Base-by-base conservation (phyloP, 2,329 filamentous ascomycete species). In the Zymoseptoria pseudotritici region DNA sequence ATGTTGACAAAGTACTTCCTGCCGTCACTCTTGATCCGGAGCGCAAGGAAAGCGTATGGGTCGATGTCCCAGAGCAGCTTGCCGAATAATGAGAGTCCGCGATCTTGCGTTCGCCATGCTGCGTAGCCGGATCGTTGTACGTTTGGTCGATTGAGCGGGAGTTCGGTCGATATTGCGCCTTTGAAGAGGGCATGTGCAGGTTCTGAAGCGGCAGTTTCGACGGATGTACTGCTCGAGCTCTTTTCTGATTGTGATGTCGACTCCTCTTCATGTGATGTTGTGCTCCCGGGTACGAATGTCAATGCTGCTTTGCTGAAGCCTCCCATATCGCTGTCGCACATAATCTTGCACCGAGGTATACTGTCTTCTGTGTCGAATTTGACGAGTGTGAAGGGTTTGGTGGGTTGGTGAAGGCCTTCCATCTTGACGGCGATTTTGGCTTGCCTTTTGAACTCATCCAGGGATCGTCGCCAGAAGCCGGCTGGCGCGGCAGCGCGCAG, bases 1-100 rank as follows among this genome's bases (percentile, higher is more conserved):
- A 99, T 79, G 75, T 99, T 99, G 70, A 99, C 85, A 60, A 96
- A 90, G 78, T 97, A 99, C 69, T 90, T 88, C 61, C 94, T 82
- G 17, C 91, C 92, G 72, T 97, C 94, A 2, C 90, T 93, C 74
- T 91, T 94, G 68, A 99, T 82, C 13, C 92, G 87, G 70, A 99
- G 76, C 0, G 91, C 93, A 9, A 99, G 86, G 75, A 91, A 97
- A 11, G 83, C 79, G 76, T 96, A 97, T 2, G 89, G 86, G 70
- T 96, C 92, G 56, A 97, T 87, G 72, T 97, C 88, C 90, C 91
- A 97, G 21, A 91, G 78, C 36, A 89, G 80, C 58, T 86, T 87
- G 50, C 94, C 94, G 70, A 97, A 96, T n/a, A 96, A 74, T 20
- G 90, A 95, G 8, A 85, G 77, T 3, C 82, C 82, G 54, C 86